These are phyloP conservation scores for Fusarium coffeatum DNA, from an alignment of 2,329 filamentous ascomycete species.

Conservation along the genomic window DNA sequence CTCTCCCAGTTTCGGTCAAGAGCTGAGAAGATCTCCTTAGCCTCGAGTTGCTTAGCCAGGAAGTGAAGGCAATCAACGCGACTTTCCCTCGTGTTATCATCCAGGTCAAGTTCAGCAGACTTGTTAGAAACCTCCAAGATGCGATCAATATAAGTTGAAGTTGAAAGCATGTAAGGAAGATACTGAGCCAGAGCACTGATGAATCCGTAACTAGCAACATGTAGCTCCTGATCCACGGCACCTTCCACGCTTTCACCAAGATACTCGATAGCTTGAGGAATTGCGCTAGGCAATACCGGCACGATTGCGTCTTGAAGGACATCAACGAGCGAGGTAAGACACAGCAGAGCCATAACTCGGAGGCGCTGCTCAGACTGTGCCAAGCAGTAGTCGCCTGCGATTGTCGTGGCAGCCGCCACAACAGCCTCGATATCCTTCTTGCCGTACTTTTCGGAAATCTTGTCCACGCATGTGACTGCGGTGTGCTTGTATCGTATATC, in stretches of 20 bases:
- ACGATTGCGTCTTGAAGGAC: constrained; percentile 89
- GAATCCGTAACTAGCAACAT: constrained; percentile 85
- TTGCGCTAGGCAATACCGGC: constrained; percentile 79
- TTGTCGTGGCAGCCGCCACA: constrained; percentile 77
- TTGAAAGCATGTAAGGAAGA: constrained; percentile 89
- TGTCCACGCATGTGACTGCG: constrained; percentile 89
- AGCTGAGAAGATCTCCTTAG: constrained; percentile 79
- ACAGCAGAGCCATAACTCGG: constrained; percentile 86
- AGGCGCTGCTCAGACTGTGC: constrained; percentile 78
- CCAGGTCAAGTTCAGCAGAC: constrained; percentile 73
- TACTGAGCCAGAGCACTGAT: constrained; percentile 83
- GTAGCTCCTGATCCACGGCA: constrained; percentile 70
- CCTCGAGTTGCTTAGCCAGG: constrained; percentile 80
- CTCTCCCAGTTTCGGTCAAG: constrained; percentile 78
- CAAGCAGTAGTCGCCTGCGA: constrained; percentile 81
- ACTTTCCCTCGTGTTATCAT: constrained; percentile 71
- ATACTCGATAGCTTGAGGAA: constrained; percentile 78
- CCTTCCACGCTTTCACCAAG: constrained; percentile 71
- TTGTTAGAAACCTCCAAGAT: constrained; percentile 78
- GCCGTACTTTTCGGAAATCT: constrained; percentile 93
- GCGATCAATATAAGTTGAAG: constrained; percentile 77
- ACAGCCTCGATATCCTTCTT: constrained; percentile 88
- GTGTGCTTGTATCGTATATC: constrained; percentile 84
- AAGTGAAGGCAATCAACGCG: constrained; percentile 77
- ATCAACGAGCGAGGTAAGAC: constrained; percentile 88